Evolutionary conservation across 768 basidiomycete genomes (phyloP), one percentile per base, ranked within the genome.

Genomic region (Xerocomus spinulosus): DNA sequence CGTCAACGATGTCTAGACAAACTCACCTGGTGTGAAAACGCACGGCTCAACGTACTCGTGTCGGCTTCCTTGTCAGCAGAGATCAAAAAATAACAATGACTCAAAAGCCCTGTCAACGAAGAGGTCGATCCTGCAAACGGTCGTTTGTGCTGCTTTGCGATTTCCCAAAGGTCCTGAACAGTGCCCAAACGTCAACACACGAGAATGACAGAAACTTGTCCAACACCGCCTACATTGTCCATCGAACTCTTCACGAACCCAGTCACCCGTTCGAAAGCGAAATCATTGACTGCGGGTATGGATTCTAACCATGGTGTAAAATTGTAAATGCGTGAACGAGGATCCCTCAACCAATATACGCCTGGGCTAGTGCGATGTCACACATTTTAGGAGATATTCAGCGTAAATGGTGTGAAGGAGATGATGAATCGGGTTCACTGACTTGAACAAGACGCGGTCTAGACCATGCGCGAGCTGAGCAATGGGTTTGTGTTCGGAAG

Each of bases 101-200:
- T 75, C 35, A 96, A 73, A 58, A 93, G 81, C 29, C 87, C 83
- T 0, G 91, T 85, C 43, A 96, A 66, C 1, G 91, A 92, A 8
- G 92, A 95, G 0, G 94, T 98, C 3, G 91, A 94, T 4, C 94
- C 95, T 2, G 80, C 79, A 62, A 88, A 96, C 23, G 59, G 71
- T 35, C 78, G 77, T 0, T 75, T 67, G 50, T 88, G 73, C 35
- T 69, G 64, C 54, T 76, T 72, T 2, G 87, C 85, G 13, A 95
- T 68, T 9, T 59, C 57, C 51, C 73, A 72, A 9, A 95, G 68
- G 48, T 90, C 86, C 85, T 92, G 45, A 9, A 29, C 24, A 5
- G 26, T 15, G 14, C 21, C 8, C 4, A 26, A 2, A 18, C 2
- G 18, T 42, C 15, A 52, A 42, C 38, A 26, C 9, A 26, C 30